Evolutionary conservation across 169 alveolate species (phyloP), one percentile per base, ranked within the genome.

Genomic region (Eimeria necatrix): DNA sequence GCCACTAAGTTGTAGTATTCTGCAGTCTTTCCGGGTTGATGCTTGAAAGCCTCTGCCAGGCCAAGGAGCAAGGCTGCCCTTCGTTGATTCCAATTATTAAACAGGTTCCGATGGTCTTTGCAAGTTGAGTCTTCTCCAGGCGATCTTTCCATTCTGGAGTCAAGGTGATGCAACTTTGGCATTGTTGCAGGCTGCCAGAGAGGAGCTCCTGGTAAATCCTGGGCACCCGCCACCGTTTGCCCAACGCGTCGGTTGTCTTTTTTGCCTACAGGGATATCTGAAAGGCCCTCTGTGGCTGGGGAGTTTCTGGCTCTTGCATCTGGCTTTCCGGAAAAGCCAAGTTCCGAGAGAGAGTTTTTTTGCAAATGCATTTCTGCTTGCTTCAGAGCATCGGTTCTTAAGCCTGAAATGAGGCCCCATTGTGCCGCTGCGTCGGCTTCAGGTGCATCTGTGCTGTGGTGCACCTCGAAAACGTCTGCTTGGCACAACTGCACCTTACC

Each of bases 21-120:
- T 8, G 71, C 46, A 14, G 90, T 53, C 20, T 81, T 53, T 7
- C 52, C 52, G 26, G 60, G n/a, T 49, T 81, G 90, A 22, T 81
- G 90, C 4, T 49, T 32, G 4, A 81, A 24, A 41, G 71, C 68
- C 73, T 81, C 90, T n/a, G 90, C 90, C 48, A 81, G 52, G n/a
- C 51, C 52, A 18, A 81, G 49, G 26, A 81, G 90, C 60, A 52
- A 49, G 1, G 46, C 73, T 8, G 70, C 90, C n/a, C 64, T 81
- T 24, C 73, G 41, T n/a, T 24, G 52, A 49, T 24, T 81, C 51
- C 16, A 18, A 0, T 68, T 46, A 22, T 81, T 22, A 12, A 49
- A 22, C 53, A 81, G 32, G n/a, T 81, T 81, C 46, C 60, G 51
- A 2, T 9, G 16, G 26, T n/a, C 68, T 81, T 6, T 51, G 14